phyloP scores from a whole-genome alignment of 2,329 filamentous ascomycete genomes.

The Paraphaeosphaeria sporulosa region DNA sequence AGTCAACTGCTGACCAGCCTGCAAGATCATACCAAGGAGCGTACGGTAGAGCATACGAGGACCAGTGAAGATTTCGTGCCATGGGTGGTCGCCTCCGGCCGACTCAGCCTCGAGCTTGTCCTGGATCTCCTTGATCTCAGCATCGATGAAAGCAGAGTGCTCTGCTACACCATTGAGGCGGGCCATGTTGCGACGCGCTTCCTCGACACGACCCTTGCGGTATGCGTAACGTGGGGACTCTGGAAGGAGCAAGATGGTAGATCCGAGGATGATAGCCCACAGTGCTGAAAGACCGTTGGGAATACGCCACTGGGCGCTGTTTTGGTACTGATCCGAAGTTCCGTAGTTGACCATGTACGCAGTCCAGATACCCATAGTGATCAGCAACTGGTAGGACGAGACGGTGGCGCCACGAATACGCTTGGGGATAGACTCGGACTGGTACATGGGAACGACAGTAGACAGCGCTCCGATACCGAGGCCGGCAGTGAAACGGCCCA shows the following conservation, averaged over 20 bases:
- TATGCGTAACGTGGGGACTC: slow-evolving; percentile 67
- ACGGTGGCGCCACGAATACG: slow-evolving; percentile 70
- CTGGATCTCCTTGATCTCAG: slow-evolving; percentile 64
- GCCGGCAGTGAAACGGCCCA: slow-evolving; percentile 69
- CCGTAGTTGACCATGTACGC: slow-evolving; percentile 65
- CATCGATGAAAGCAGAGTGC: slow-evolving; percentile 61
- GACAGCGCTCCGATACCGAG: slow-evolving; percentile 71
- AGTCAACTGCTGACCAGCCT: slow-evolving; percentile 72
- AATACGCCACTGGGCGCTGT: slow-evolving; percentile 68
- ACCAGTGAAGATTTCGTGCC: slow-evolving; percentile 68
- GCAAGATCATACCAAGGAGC: slow-evolving; percentile 67
- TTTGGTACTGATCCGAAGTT: slow-evolving; percentile 58
- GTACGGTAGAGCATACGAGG: slow-evolving; percentile 74
- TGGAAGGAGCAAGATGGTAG: slow-evolving; percentile 62
- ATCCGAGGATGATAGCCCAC: slow-evolving; percentile 62
- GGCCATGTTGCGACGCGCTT: slow-evolving; percentile 60
- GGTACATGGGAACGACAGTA: slow-evolving; percentile 67
- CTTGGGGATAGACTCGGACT: slow-evolving; percentile 70
- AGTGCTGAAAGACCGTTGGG: slow-evolving; percentile 67
- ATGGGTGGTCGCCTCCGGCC: slow-evolving; percentile 43
- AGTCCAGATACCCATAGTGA: slow-evolving; percentile 71
- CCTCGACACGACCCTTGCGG: slow-evolving; percentile 60
- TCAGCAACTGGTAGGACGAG: slow-evolving; percentile 71
- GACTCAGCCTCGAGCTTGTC: slow-evolving; percentile 63
- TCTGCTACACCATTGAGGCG: slow-evolving; percentile 63